phyloP scores from a whole-genome alignment of 78 protist genomes.

The Dictyostelium intermedium region DNA sequence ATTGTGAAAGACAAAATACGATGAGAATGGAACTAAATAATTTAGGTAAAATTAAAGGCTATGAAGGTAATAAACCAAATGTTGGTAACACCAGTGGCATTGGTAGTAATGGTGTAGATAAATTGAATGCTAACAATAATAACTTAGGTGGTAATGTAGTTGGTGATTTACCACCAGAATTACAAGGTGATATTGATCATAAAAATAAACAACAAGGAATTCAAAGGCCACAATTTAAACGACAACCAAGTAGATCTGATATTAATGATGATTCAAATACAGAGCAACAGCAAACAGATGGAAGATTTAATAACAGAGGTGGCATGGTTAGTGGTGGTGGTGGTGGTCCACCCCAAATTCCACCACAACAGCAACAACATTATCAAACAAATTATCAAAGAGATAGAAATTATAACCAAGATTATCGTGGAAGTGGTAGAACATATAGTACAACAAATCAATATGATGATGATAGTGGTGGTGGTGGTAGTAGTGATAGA shows the following conservation, averaged over 20 bases:
- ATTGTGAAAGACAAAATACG: conserved; percentile 82
- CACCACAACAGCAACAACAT: neutral
- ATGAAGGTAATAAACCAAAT: conserved; percentile 24
- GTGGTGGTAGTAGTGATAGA: conserved; percentile 40
- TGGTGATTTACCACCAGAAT: conserved; percentile 68
- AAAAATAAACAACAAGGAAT: neutral
- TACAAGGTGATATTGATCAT: neutral
- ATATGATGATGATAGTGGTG: neutral
- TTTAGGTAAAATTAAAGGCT: conserved; percentile 72
- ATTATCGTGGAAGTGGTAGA: conserved; percentile 47
- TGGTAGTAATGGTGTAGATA: neutral
- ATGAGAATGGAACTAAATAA: conserved; percentile 47
- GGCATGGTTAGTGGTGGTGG: too few species aligned
- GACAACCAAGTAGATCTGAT: neutral
- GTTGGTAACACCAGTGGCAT: neutral
- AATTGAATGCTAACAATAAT: neutral
- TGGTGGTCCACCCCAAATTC: neutral
- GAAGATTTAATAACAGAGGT: neutral
- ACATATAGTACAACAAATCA: neutral
- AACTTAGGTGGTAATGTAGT: neutral
- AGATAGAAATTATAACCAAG: neutral
- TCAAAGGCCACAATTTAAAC: neutral
- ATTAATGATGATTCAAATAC: neutral
- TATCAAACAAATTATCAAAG: neutral
- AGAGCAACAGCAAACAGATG: neutral